phyloP scores from a whole-genome alignment of 1,284 basidiomycete genomes.

The Polyporus tsugae region DNA sequence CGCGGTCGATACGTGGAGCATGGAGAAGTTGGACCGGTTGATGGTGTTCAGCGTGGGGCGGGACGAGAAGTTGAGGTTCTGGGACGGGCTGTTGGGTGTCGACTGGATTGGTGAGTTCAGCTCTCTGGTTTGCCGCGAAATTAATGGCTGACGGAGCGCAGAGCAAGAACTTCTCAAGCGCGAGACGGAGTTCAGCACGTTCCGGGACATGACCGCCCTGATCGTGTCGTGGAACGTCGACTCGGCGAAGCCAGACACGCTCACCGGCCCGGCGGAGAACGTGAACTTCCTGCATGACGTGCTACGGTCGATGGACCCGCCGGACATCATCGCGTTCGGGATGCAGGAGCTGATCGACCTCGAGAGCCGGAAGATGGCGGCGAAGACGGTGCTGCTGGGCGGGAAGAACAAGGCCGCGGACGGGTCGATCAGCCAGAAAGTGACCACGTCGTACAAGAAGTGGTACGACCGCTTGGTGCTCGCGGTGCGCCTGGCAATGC shows the following conservation, averaged over 20 bases:
- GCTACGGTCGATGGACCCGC: conserved; percentile 72
- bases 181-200: conserved; percentile 82
- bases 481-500: conserved; percentile 77
- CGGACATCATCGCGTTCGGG: conserved; percentile 93
- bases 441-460: conserved; percentile 84
- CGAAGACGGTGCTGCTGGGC: conserved; percentile 87
- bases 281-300: conserved; percentile 77
- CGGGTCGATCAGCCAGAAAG: conserved; percentile 77
- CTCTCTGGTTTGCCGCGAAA: background rate
- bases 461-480: conserved; percentile 87
- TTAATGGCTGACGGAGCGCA: conserved; percentile 40
- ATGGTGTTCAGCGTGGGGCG: conserved; percentile 82
- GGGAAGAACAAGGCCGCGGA: conserved; percentile 72
- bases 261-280: conserved; percentile 71
- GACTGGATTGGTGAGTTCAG: conserved; percentile 84
- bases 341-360: conserved; percentile 97
- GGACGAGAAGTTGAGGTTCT: conserved; percentile 81
- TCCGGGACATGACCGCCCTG: conserved; percentile 82
- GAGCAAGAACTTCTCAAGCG: conserved; percentile 80
- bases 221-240: conserved; percentile 96
- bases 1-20: conserved; percentile 76
- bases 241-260: conserved; percentile 81
- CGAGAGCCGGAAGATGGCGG: conserved; percentile 90
- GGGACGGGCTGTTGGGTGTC: conserved; percentile 89
- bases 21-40: conserved; percentile 69